Conservation (phyloP, 169 alveolate species). For the Cryptosporidium xiaoi region DNA sequence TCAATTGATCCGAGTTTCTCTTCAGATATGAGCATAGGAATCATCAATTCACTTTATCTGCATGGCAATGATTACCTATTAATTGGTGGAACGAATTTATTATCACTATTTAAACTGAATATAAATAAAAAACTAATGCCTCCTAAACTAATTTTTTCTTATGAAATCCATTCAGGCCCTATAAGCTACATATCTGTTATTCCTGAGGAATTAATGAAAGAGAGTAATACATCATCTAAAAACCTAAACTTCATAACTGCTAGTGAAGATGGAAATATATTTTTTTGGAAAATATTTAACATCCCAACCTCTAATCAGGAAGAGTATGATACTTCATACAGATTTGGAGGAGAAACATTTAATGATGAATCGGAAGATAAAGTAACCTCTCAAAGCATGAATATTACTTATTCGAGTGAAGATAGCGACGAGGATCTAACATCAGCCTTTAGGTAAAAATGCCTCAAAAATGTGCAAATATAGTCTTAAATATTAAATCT, state of each 20-base stretch:
- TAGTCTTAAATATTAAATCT: too few relatives aligned
- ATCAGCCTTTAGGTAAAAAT: constrained; percentile 51
- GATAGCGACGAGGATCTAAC: constrained; percentile 68
- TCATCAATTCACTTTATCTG: constrained; percentile 28
- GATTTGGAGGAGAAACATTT: not conserved
- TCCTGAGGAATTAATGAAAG: constrained; percentile 25
- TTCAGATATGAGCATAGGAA: constrained; percentile 70
- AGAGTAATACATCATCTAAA: not conserved
- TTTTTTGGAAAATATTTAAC: constrained; percentile 45
- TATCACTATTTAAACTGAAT: constrained; percentile 24
- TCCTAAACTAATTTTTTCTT: constrained; percentile 39
- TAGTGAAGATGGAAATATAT: constrained; percentile 55
- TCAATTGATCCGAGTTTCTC: constrained; percentile 40
- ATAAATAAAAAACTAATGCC: not conserved
- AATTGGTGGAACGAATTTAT: constrained; percentile 38
- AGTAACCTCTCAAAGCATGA: not conserved
- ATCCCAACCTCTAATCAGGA: not conserved
- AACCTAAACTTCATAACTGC: constrained; percentile 25
- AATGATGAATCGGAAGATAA: constrained; percentile 2
- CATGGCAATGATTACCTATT: constrained; percentile 38
- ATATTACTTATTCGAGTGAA: constrained; percentile 23
- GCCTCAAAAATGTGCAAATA: too few relatives aligned
- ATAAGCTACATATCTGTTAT: constrained; percentile 28
- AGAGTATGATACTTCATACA: not conserved
- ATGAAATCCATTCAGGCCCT: constrained; percentile 54